These are phyloP conservation scores for Epichloe coenophiala DNA, from an alignment of 2,329 filamentous ascomycete species.

Conservation along the genomic window DNA sequence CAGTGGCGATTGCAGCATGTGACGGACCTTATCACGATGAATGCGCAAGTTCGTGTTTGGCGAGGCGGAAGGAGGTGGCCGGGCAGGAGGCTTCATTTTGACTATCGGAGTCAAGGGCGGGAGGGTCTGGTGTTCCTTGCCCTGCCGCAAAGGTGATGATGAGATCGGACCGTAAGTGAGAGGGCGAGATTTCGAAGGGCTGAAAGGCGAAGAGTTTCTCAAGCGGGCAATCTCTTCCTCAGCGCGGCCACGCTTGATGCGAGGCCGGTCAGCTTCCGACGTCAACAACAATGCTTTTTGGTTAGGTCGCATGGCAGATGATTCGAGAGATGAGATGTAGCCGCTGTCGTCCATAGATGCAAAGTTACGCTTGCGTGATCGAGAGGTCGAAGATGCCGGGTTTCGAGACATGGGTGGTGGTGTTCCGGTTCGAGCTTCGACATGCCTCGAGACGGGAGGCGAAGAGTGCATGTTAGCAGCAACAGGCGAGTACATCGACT, in stretches of 20 bases:
- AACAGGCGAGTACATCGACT: conserved; percentile 55
- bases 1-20: conserved; percentile 68
- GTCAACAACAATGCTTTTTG: conserved; percentile 51
- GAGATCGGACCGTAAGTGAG: conserved; percentile 40
- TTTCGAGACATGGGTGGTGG: conserved; percentile 57
- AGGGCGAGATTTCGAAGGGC: conserved; percentile 59
- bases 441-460: conserved; percentile 59
- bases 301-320: conserved; percentile 66
- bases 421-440: conserved; percentile 51
- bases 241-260: conserved; percentile 76
- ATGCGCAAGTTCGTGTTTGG: conserved; percentile 85
- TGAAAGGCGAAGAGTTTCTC: conserved; percentile 84
- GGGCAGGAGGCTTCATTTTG: conserved; percentile 54
- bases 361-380: conserved; percentile 63
- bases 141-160: conserved; percentile 54
- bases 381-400: conserved; percentile 48
- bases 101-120: conserved; percentile 73
- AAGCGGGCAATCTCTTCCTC: conserved; percentile 93
- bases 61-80: conserved; percentile 60
- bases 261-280: conserved; percentile 67
- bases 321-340: conserved; percentile 92
- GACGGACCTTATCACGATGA: conserved; percentile 70
- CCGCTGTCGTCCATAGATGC: conserved; percentile 81
- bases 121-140: conserved; percentile 45
- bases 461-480: conserved; percentile 70